Percentiles rank a stretch among this genome's conserved stretches.
These are phyloP conservation scores for Ogataea neopini DNA, from an alignment of 805 yeast genomes.

Conservation along the genomic window DNA sequence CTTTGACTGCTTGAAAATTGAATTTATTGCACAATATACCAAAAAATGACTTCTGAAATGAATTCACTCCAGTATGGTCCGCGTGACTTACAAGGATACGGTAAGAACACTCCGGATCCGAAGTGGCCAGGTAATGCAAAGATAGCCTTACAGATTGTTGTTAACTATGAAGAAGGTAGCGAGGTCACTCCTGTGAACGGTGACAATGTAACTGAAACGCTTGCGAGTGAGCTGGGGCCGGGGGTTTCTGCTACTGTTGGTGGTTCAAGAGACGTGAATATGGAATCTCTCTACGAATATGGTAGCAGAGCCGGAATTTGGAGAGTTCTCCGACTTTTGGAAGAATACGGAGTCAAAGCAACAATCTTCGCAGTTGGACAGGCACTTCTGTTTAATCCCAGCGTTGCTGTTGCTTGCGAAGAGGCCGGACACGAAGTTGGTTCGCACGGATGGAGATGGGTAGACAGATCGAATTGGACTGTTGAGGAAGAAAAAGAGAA, in stretches of 20 bases:
- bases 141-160: conserved; percentile 28
- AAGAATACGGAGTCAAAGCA: conserved; percentile 33
- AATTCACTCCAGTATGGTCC: conserved; percentile 21
- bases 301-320: conserved; percentile 24
- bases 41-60: not conserved
- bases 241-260: conserved; percentile 15
- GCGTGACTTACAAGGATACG: conserved; percentile 26
- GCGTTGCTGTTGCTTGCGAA: conserved; percentile 36
- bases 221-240: conserved; percentile 22
- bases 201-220: conserved; percentile 16
- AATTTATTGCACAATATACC: not conserved
- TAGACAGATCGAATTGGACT: conserved; percentile 32
- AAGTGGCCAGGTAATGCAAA: conserved; percentile 29
- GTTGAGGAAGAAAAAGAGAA: conserved; percentile 37
- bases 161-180: conserved; percentile 34
- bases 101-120: conserved; percentile 25
- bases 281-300: conserved; percentile 22
- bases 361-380: conserved; percentile 42
- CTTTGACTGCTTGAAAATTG: too few relatives aligned
- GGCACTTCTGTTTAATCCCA: conserved; percentile 37
- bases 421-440: conserved; percentile 41
- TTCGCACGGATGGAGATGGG: conserved; percentile 42
- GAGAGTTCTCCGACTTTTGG: conserved; percentile 33
- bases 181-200: conserved; percentile 23
- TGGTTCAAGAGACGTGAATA: conserved; percentile 18